phyloP scores from a whole-genome alignment of 176 grass and related monocot genomes.

The Carex kokanica region DNA sequence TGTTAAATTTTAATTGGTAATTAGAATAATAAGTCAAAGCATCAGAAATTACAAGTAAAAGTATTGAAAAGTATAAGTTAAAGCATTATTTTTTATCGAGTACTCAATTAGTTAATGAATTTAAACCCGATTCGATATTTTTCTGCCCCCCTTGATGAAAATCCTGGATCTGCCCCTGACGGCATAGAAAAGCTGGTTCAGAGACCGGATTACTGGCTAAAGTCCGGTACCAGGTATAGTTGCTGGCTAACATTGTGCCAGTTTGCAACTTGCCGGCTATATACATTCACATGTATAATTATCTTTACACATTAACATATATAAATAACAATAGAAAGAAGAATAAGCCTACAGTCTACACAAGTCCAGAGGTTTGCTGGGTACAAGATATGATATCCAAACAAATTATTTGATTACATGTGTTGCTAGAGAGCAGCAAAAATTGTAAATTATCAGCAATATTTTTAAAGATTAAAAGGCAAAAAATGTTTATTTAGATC shows the following conservation, averaged over 20 bases:
- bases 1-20: too few species aligned
- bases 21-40: too few species aligned
- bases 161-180: too few species aligned
- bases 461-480: not conserved
- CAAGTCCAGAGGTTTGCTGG: not conserved
- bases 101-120: too few species aligned
- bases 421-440: constrained; percentile 17
- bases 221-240: not conserved
- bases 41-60: too few species aligned
- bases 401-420: not conserved
- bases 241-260: not conserved
- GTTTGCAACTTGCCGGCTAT: not conserved
- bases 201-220: not conserved
- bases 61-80: too few species aligned
- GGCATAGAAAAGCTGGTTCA: not conserved
- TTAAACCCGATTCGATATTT: too few species aligned
- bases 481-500: constrained; percentile 22
- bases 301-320: not conserved
- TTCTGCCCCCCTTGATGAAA: too few species aligned
- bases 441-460: not conserved
- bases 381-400: not conserved
- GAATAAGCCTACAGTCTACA: not conserved
- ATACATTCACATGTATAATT: not conserved
- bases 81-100: too few species aligned
- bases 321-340: not conserved